A percentile compares a stretch with the other conserved stretches of the same genome.
Conservation (phyloP, 345 rosid species). For the Eutrema yunnanense region DNA sequence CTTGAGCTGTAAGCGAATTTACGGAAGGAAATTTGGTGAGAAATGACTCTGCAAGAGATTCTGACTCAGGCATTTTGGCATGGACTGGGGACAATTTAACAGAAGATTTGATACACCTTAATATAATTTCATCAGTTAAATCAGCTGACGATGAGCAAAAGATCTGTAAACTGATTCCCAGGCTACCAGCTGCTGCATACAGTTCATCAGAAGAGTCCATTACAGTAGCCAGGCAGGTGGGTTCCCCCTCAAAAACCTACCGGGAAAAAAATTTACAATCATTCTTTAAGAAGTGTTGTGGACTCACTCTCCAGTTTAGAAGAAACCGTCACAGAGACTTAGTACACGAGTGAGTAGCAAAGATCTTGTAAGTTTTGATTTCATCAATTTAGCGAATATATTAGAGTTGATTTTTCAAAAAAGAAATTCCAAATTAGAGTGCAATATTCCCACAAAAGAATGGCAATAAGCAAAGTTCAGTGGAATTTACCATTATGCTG, state of each 20-base stretch:
- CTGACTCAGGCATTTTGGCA: constrained; percentile 76
- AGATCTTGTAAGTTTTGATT: neutral
- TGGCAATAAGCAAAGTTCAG: constrained; percentile 1
- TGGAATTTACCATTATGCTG: constrained; percentile 75
- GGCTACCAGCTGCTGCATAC: constrained; percentile 87
- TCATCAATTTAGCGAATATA: neutral
- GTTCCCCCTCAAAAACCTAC: constrained; percentile 32
- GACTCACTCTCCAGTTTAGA: neutral
- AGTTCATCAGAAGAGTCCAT: constrained; percentile 70
- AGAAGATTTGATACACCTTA: constrained; percentile 52
- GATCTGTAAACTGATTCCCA: constrained; percentile 83
- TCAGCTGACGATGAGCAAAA: constrained; percentile 71
- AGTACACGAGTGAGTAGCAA: no score
- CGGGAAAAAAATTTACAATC: neutral
- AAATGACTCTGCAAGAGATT: constrained; percentile 83
- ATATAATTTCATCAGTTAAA: constrained; percentile 66
- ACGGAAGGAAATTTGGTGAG: constrained; percentile 88
- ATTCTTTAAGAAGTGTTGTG: neutral
- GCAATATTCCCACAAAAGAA: constrained; percentile 1
- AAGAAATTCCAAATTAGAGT: neutral
- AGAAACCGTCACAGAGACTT: neutral
- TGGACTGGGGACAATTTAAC: constrained; percentile 36
- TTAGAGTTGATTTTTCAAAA: neutral
- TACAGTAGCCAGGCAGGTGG: constrained; percentile 21
- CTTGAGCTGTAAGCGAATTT: constrained; percentile 83